phyloP scores from a whole-genome alignment of 2,329 filamentous ascomycete species.

The Colletotrichum horii region DNA sequence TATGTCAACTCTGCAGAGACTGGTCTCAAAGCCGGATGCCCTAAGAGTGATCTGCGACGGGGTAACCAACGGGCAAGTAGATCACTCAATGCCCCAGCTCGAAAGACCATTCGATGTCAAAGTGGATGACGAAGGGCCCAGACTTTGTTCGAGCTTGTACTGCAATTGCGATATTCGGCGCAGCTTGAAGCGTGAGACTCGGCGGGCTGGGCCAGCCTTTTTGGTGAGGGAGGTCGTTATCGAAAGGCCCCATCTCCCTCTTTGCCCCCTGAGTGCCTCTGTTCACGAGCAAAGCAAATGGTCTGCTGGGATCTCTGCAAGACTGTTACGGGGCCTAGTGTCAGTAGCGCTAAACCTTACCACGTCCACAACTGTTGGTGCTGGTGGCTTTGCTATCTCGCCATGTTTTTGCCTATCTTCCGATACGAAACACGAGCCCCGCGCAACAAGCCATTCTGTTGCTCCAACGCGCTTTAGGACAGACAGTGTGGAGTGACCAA shows the following conservation, averaged over 20 bases:
- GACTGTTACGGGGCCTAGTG: not conserved
- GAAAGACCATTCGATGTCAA: not conserved
- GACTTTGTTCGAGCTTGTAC: not conserved
- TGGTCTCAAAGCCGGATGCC: not conserved
- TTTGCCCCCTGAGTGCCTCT: not conserved
- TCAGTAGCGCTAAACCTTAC: not conserved
- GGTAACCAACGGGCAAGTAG: not conserved
- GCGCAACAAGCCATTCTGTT: not conserved
- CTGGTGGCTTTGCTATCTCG: not conserved
- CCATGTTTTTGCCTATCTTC: not conserved
- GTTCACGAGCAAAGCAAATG: not conserved
- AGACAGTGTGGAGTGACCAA: not conserved
- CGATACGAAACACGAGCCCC: not conserved
- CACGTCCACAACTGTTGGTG: not conserved
- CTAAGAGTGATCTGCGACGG: not conserved
- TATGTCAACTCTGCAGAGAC: not conserved
- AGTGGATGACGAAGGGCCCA: no score
- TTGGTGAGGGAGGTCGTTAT: not conserved
- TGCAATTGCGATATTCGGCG: not conserved
- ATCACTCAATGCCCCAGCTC: not conserved
- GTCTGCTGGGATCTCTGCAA: not conserved
- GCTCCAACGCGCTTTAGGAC: not conserved
- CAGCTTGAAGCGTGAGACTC: not conserved
- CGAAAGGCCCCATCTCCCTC: not conserved
- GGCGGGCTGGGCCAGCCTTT: not conserved